Evolutionary conservation across 768 basidiomycete species (phyloP), one percentile per base, ranked within the genome.

Genomic region (Baorangia bicolor): DNA sequence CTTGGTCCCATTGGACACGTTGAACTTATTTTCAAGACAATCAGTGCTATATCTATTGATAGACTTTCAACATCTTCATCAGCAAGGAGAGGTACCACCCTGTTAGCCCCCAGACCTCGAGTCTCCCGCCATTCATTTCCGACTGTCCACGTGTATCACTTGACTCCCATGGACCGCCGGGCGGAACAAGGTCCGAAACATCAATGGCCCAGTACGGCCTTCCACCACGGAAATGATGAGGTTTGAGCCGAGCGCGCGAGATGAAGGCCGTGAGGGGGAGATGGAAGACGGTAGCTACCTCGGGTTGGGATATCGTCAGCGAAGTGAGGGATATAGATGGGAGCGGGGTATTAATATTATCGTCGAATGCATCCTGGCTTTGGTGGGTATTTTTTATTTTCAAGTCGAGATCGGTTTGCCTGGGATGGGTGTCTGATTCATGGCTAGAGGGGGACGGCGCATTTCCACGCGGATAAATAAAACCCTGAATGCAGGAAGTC

Each of bases 101-200:
- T 21, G 91, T 91, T 65, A 92, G 71, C 0, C 91, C 90, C 88
- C 90, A 92, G 27, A 91, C 82, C 64, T 92, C 87, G 16, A 90
- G 69, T 54, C 75, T 74, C 12, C 77, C 81, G 44, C 74, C 71
- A 38, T 67, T 77, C 40, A 78, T 70, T 57, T 81, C 76, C 48
- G 78, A 76, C 49, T 71, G 67, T 37, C 71, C 66, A 38, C 64
- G 64, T 50, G 67, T 65, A 59, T 76, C 72, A 47, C 63, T 73
- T 0, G 61, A 55, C 40, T 64, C 64, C 68, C 72, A 69, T 21
- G 66, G 65, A 37, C 63, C 66, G 28, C 66, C 70, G 21, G 58
- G 57, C 21, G 60, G 62, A 27, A 59, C 55, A 48, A 89, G 71
- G 64, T 90, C 87, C 21, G 85, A 82, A 1, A 89, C 87, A 46